Conservation (phyloP, 2,329 filamentous ascomycete genomes). For the Shiraia sp. region DNA sequence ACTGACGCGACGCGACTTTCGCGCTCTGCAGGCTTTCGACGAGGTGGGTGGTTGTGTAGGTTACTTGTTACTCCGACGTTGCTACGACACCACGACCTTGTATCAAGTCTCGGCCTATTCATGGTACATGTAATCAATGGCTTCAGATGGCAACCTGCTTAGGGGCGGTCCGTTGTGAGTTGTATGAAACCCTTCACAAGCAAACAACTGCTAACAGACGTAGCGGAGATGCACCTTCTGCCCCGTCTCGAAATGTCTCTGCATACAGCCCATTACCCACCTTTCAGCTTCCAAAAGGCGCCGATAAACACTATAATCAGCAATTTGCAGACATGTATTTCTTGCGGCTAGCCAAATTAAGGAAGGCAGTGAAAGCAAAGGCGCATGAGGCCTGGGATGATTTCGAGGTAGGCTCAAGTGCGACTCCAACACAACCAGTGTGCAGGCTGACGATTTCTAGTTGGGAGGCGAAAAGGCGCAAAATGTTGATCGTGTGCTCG, state of each 20-base stretch:
- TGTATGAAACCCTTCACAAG: not conserved
- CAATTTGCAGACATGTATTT: slow-evolving; percentile 99
- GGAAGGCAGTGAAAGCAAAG: slow-evolving; percentile 75
- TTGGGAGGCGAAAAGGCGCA: slow-evolving; percentile 76
- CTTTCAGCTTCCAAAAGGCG: slow-evolving; percentile 70
- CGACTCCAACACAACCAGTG: not conserved
- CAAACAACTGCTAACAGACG: slow-evolving; percentile 13
- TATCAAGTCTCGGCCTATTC: not conserved
- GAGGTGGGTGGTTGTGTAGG: too few relatives aligned
- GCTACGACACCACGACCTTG: not conserved
- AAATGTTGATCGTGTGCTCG: slow-evolving; percentile 83
- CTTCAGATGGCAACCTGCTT: slow-evolving; percentile 26
- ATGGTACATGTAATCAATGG: slow-evolving; percentile 14
- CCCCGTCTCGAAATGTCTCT: slow-evolving; percentile 46
- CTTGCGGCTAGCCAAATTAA: slow-evolving; percentile 82
- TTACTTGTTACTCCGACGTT: not conserved
- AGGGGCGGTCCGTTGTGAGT: slow-evolving; percentile 36
- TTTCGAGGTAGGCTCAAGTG: slow-evolving; percentile 57
- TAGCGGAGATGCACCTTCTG: slow-evolving; percentile 30
- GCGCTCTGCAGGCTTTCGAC: slow-evolving; percentile 11
- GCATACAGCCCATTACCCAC: slow-evolving; percentile 75
- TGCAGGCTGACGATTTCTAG: slow-evolving; percentile 18
- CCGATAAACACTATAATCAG: slow-evolving; percentile 77
- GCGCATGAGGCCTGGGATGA: slow-evolving; percentile 77
- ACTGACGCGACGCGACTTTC: slow-evolving; percentile 21